Conservation (phyloP, 768 basidiomycete species). For the Lyophyllum semitale region DNA sequence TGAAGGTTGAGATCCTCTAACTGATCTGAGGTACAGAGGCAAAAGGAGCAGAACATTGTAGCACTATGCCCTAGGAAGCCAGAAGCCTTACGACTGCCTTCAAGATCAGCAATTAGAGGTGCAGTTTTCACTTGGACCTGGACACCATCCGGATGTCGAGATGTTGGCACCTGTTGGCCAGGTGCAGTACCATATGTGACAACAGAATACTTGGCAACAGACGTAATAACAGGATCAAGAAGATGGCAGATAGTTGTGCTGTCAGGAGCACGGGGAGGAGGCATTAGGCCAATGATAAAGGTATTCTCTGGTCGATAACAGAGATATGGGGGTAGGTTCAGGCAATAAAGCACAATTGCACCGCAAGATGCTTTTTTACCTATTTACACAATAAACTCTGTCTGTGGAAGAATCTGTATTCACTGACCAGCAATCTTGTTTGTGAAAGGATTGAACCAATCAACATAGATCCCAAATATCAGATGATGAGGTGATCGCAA, state of each 20-base stretch:
- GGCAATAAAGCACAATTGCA: conserved; percentile 30
- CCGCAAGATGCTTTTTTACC: conserved; percentile 23
- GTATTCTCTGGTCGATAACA: conserved; percentile 31
- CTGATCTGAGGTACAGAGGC: conserved; percentile 11
- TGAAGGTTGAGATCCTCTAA: conserved; percentile 17
- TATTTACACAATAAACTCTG: background rate
- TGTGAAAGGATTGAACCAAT: conserved; percentile 42
- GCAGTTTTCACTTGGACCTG: conserved; percentile 8
- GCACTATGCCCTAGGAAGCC: conserved; percentile 17
- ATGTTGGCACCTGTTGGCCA: conserved; percentile 13
- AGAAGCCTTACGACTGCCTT: conserved; percentile 22
- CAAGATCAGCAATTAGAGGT: conserved; percentile 25
- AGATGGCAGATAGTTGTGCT: conserved; percentile 27
- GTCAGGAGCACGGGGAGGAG: conserved; percentile 30
- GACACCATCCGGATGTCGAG: conserved; percentile 14
- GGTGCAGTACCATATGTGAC: conserved; percentile 11
- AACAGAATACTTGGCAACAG: conserved; percentile 14
- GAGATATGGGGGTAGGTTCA: conserved; percentile 32
- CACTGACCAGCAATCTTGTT: conserved; percentile 29
- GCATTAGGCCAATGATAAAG: conserved; percentile 33
- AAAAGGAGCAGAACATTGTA: conserved; percentile 18
- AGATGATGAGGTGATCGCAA: conserved; percentile 16
- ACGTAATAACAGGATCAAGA: conserved; percentile 13
- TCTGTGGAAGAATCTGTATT: conserved; percentile 24
- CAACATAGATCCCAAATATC: conserved; percentile 27